Evolutionary conservation across 345 rosid genomes (phyloP).

Genomic region (Odontarrhena argentea): DNA sequence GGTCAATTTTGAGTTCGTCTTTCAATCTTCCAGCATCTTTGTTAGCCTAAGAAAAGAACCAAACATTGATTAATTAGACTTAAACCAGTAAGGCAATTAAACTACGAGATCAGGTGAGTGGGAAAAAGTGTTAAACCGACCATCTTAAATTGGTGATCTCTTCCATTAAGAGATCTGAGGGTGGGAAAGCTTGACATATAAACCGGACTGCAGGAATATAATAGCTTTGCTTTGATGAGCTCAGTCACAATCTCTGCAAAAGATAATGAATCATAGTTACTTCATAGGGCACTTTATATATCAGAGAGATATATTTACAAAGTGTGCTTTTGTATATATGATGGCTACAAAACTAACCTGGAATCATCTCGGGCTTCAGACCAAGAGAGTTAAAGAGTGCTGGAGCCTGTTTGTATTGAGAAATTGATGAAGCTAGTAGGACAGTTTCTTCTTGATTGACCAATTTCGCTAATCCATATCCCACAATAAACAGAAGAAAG

Average conservation of each 20-base stretch:
- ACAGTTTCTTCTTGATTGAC: conserved; percentile 3
- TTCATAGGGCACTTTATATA: neutral
- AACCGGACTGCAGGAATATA: neutral
- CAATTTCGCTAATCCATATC: neutral
- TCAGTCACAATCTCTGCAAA: neutral
- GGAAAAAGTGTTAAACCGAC: conserved; percentile 17
- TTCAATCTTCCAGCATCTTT: neutral
- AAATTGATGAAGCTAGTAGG: neutral
- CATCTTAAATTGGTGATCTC: conserved; percentile 11
- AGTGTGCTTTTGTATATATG: neutral
- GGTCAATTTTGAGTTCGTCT: conserved; percentile 2
- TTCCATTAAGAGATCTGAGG: neutral
- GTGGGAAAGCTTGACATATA: neutral
- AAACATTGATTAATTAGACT: neutral
- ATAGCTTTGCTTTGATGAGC: neutral
- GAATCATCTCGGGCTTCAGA: neutral
- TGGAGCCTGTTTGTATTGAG: neutral
- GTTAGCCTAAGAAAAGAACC: neutral
- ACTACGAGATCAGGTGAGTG: neutral
- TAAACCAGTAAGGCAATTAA: neutral
- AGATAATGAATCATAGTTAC: neutral
- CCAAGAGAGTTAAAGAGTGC: neutral
- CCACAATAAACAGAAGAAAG: neutral
- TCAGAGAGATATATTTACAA: no score
- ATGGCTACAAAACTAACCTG: conserved; percentile 6